phyloP scores from a whole-genome alignment of 805 yeast genomes.

The Saturnispora saitoi region DNA sequence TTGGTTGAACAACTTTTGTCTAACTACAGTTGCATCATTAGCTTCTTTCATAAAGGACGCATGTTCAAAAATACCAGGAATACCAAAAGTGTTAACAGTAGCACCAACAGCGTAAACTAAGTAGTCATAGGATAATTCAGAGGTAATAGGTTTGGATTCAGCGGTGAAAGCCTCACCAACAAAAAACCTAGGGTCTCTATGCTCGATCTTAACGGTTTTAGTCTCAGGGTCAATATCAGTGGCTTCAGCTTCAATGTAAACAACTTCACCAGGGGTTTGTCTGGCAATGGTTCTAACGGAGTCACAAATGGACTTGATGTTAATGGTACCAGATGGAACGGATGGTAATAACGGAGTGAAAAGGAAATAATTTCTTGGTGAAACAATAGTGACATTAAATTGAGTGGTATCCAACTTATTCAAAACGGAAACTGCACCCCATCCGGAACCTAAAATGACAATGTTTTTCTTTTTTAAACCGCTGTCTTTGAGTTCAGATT shows the following conservation, averaged over 20 bases:
- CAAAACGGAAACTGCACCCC: conserved; percentile 87
- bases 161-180: conserved; percentile 47
- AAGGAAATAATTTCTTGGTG: conserved; percentile 91
- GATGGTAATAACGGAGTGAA: conserved; percentile 96
- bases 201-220: conserved; percentile 57
- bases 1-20: conserved; percentile 75
- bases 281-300: conserved; percentile 86
- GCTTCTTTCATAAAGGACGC: conserved; percentile 88
- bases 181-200: conserved; percentile 43
- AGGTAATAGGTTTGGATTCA: conserved; percentile 35
- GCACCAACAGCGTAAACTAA: conserved; percentile 93
- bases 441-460: conserved; percentile 82
- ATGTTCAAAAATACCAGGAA: conserved; percentile 85
- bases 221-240: conserved; percentile 66
- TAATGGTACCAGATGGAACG: conserved; percentile 90
- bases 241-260: conserved; percentile 86
- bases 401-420: conserved; percentile 77
- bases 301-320: conserved; percentile 83
- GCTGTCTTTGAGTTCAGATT: conserved; percentile 35
- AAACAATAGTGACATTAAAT: conserved; percentile 82
- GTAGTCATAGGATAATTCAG: conserved; percentile 61
- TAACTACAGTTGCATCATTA: conserved; percentile 76
- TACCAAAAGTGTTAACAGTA: conserved; percentile 88
- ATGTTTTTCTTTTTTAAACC: conserved; percentile 64
- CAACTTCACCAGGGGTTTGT: conserved; percentile 62